Evolutionary conservation across 2,329 filamentous ascomycete species (phyloP), one percentile per base, ranked within the genome.

Genomic region (Clarireedia hainanense): DNA sequence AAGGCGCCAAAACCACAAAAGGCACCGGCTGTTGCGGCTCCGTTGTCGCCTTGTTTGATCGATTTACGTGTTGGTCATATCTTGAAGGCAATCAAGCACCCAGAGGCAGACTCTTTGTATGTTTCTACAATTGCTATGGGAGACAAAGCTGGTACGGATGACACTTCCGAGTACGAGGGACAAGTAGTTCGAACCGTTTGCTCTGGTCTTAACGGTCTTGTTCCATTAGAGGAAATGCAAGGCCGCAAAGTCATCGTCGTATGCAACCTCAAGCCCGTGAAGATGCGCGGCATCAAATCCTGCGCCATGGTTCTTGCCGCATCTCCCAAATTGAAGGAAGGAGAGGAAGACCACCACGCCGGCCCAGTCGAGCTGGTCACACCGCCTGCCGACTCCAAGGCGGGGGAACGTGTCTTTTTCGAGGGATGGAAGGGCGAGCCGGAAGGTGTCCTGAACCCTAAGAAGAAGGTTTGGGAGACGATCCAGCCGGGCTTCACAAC

Each of bases 381-480:
- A 60, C 91, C 92, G 0, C 94, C 94, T 1, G 81, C 79, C 17
- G 89, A 81, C 42, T 80, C 89, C 45, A 83, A 85, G 69, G 89
- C 91, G 5, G 94, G 94, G 57, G 90, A 96, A 70, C 79, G 89
- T 14, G 88, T 97, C 51, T 91, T 80, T 79, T 99, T 99, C 70
- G 89, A 97, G 70, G 94, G 94, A 48, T 99, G 89, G 85, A 80
- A 89, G 72, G 91, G 90, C 58, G 88, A 95, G 77, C 91, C 94
- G 0, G 94, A 99, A 80, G 86, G 86, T 60, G 83, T 92, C 51
- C 80, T 99, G 57, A 99, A 97, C 80, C 94, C 94, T 57, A 99
- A 99, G 86, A 99, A 97, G 85, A 97, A 97, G 85, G 78, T 97
- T 59, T 97, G 92, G 91, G 94, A 99, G 79, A 89, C 81, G 9